Percentiles rank a stretch among this genome's conserved stretches.
Evolutionary conservation across 2,329 filamentous ascomycete species (phyloP).

Genomic region (Colletotrichum sp.): DNA sequence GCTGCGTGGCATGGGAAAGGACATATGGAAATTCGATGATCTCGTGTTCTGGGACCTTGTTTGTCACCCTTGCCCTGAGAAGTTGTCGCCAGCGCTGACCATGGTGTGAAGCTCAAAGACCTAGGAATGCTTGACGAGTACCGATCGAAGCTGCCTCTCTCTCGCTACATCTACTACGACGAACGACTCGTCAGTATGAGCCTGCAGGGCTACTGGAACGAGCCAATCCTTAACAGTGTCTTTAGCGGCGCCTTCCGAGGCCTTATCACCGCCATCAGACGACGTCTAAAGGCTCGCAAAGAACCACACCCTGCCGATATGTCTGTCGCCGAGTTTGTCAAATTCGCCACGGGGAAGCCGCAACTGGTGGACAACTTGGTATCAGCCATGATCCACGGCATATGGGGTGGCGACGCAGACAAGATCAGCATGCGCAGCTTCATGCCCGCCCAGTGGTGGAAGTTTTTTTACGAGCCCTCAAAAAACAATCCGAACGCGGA

Average conservation of each 20-base stretch:
- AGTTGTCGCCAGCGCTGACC: neutral
- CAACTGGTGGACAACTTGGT: constrained; percentile 71
- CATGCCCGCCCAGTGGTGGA: constrained; percentile 51
- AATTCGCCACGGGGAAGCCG: constrained; percentile 54
- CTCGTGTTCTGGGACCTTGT: constrained; percentile 75
- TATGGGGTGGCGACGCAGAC: constrained; percentile 89
- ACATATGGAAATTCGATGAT: constrained; percentile 56
- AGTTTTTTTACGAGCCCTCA: constrained; percentile 20
- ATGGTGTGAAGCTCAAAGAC: neutral
- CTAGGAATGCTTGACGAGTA: constrained; percentile 3
- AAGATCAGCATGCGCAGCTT: constrained; percentile 75
- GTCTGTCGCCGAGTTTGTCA: constrained; percentile 72
- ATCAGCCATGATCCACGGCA: constrained; percentile 82
- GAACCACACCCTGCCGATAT: constrained; percentile 58
- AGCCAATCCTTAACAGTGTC: constrained; percentile 38
- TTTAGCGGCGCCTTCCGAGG: constrained; percentile 34
- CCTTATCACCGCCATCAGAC: constrained; percentile 37
- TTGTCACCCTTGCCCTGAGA: constrained; percentile 30
- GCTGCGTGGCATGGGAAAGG: constrained; percentile 58
- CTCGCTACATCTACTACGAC: constrained; percentile 85
- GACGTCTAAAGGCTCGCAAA: constrained; percentile 26
- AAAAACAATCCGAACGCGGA: neutral
- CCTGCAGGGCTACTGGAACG: constrained; percentile 9
- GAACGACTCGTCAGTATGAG: constrained; percentile 58
- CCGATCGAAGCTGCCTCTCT: neutral